These are phyloP conservation scores for Amanita fuliginea DNA, from an alignment of 768 basidiomycete genomes.

Conservation along the genomic window DNA sequence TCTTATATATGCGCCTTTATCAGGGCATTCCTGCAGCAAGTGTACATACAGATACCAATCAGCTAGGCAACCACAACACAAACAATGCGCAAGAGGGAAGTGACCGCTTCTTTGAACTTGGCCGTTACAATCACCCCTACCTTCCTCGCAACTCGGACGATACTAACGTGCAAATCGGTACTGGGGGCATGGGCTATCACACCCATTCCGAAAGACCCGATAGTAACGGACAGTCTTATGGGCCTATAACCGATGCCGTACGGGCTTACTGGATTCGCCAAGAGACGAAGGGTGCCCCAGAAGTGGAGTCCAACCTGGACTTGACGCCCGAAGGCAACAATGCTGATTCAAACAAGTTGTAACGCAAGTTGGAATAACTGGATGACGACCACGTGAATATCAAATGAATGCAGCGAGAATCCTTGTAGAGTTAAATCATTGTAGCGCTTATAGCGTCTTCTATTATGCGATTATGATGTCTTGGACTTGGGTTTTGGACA, in stretches of 20 bases:
- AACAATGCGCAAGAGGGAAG: background rate
- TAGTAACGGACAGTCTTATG: too few species aligned
- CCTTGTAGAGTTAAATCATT: background rate
- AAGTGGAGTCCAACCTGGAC: background rate
- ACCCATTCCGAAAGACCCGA: background rate
- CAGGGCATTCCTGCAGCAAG: background rate
- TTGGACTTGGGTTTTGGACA: slow-evolving; percentile 14
- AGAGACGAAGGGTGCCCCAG: too few species aligned
- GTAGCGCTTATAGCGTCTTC: background rate
- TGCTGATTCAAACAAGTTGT: too few species aligned
- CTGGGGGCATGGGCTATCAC: background rate
- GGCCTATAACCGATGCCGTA: too few species aligned
- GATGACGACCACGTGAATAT: too few species aligned
- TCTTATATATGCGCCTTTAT: slow-evolving; percentile 1
- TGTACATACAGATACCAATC: background rate
- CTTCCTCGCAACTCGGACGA: background rate
- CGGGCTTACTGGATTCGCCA: too few species aligned
- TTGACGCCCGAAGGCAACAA: background rate
- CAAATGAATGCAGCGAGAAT: background rate
- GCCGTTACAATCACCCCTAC: too few species aligned
- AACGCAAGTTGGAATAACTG: too few species aligned
- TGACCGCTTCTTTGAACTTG: background rate
- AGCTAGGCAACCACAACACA: background rate
- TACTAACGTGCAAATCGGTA: background rate
- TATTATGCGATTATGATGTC: slow-evolving; percentile 6